Percentiles rank a stretch among this genome's conserved stretches.
Conservation (phyloP, 1,284 basidiomycete genomes). For the Boletus semigastroideus region DNA sequence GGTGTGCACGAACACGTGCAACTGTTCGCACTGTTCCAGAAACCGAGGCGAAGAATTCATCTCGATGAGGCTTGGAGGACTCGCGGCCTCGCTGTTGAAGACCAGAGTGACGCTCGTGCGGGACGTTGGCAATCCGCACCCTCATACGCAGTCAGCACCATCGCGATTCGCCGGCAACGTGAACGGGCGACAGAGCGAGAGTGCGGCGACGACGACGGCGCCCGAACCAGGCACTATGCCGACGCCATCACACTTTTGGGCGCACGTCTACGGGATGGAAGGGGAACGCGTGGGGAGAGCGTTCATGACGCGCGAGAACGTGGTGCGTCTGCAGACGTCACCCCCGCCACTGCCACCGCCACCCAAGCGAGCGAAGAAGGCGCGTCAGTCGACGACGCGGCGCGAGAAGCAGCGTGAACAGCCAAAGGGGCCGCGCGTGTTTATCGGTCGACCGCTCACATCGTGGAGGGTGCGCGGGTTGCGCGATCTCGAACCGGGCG, state of each 20-base stretch:
- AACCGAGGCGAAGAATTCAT: conserved; percentile 31
- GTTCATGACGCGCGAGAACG: conserved; percentile 19
- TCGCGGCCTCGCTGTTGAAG: conserved; percentile 25
- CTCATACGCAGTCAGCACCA: neutral
- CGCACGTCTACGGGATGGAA: conserved; percentile 34
- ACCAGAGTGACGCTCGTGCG: conserved; percentile 27
- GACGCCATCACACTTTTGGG: conserved; percentile 27
- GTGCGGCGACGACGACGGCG: conserved; percentile 1
- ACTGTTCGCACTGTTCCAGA: conserved; percentile 28
- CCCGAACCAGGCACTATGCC: conserved; percentile 4
- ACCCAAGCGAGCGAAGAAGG: neutral
- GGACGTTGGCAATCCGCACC: conserved; percentile 5
- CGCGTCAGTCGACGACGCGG: neutral
- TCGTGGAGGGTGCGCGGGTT: conserved; percentile 24
- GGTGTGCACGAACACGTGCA: conserved; percentile 31
- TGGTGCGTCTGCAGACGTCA: neutral
- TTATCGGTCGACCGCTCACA: conserved; percentile 23
- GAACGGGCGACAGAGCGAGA: neutral
- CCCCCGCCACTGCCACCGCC: neutral
- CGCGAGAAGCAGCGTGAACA: neutral
- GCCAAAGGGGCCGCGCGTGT: conserved; percentile 19
- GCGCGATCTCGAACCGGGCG: conserved; percentile 24
- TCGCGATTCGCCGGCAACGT: neutral
- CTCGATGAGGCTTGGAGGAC: conserved; percentile 28
- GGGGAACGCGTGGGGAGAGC: conserved; percentile 29